Evolutionary conservation across 2,329 filamentous ascomycete genomes (phyloP).

Genomic region (Mariannaea sp.): DNA sequence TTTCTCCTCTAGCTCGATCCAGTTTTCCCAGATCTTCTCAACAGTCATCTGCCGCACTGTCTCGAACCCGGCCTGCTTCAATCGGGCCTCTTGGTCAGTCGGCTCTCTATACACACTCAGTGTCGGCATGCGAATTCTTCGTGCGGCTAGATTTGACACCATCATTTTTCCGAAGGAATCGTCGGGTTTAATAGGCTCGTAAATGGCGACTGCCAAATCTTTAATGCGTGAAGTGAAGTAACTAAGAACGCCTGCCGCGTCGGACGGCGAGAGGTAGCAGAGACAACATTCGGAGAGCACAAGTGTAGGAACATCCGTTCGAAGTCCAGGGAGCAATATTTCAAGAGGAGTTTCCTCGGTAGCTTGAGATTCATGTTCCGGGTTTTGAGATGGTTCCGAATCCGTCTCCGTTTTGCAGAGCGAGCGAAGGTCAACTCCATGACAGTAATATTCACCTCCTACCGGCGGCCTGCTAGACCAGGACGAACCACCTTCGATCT

Average conservation of each 20-base stretch:
- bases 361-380: not conserved
- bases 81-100: slow-evolving; percentile 67
- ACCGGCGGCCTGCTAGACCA: slow-evolving; percentile 50
- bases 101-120: slow-evolving; percentile 73
- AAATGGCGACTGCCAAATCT: slow-evolving; percentile 68
- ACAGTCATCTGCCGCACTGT: slow-evolving; percentile 51
- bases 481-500: slow-evolving; percentile 45
- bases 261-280: slow-evolving; percentile 75
- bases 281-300: slow-evolving; percentile 95
- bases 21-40: slow-evolving; percentile 72
- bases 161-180: slow-evolving; percentile 92
- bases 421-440: slow-evolving; percentile 72
- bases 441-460: slow-evolving; percentile 57
- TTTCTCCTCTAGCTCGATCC: slow-evolving; percentile 74
- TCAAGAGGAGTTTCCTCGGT: slow-evolving; percentile 10
- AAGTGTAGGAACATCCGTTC: slow-evolving; percentile 72
- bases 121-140: slow-evolving; percentile 85
- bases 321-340: slow-evolving; percentile 46
- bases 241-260: slow-evolving; percentile 66
- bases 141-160: slow-evolving; percentile 83
- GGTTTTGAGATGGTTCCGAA: not conserved
- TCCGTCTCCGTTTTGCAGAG: slow-evolving; percentile 42
- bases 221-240: slow-evolving; percentile 63
- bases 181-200: slow-evolving; percentile 84
- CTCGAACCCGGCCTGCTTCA: slow-evolving; percentile 69